Conservation (phyloP, 1,284 basidiomycete species). For the Phlebopus sp. region DNA sequence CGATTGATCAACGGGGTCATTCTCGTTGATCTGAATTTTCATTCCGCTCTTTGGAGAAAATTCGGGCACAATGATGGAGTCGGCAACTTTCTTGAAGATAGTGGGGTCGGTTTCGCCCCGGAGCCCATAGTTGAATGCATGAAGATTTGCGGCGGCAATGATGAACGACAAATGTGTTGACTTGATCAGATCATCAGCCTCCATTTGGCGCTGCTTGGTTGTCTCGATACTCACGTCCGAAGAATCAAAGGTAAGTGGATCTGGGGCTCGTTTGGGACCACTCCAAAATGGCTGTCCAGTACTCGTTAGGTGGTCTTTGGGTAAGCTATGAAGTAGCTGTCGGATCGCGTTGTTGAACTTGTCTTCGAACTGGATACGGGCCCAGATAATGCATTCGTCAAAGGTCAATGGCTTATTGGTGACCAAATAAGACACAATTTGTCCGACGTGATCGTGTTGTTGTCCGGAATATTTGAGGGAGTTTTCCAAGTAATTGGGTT, state of each 20-base stretch:
- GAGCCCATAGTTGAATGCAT: conserved; percentile 97
- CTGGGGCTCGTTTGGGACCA: conserved; percentile 98
- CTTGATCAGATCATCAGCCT: conserved; percentile 39
- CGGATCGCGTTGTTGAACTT: conserved; percentile 94
- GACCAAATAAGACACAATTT: conserved; percentile 90
- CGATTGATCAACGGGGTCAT: conserved; percentile 72
- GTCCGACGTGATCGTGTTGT: conserved; percentile 86
- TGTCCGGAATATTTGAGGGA: conserved; percentile 89
- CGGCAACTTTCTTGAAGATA: conserved; percentile 82
- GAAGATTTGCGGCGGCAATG: conserved; percentile 92
- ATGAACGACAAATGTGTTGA: conserved; percentile 88
- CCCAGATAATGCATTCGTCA: conserved; percentile 98
- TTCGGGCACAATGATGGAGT: conserved; percentile 87
- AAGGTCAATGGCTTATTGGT: conserved; percentile 92
- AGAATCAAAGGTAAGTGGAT: conserved; percentile 84
- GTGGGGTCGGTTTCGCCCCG: conserved; percentile 84
- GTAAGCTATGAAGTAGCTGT: conserved; percentile 92
- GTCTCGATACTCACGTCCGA: conserved; percentile 65
- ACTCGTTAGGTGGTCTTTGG: conserved; percentile 88
- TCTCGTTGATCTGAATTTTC: conserved; percentile 94
- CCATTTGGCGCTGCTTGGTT: background rate
- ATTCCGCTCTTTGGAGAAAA: conserved; percentile 92
- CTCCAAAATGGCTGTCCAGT: conserved; percentile 96
- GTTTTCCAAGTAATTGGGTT: conserved; percentile 93
- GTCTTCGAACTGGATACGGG: conserved; percentile 92